Percentiles rank a stretch among this genome's conserved stretches.
Conservation (phyloP, 164 flowering plant genomes). For the Stephania japonica region DNA sequence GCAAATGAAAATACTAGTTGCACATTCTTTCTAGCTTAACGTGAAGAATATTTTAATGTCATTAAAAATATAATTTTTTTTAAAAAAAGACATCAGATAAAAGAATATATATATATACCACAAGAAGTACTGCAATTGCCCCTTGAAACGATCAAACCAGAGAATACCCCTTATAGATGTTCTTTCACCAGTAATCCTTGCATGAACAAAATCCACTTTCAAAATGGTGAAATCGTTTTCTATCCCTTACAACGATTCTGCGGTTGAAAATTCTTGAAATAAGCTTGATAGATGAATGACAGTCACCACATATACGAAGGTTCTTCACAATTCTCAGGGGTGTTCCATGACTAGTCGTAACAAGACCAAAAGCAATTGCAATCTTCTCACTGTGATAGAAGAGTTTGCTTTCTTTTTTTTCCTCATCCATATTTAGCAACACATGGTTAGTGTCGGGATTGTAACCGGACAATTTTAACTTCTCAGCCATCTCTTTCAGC, state of each 20-base stretch:
- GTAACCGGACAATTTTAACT: slow-evolving; percentile 30
- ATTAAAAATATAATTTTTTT: not conserved
- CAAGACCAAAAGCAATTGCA: slow-evolving; percentile 52
- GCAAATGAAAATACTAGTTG: too few relatives aligned
- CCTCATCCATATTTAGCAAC: slow-evolving; percentile 43
- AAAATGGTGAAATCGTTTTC: slow-evolving; percentile 13
- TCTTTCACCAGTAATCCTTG: slow-evolving; percentile 10
- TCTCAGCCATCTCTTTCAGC: slow-evolving; percentile 38
- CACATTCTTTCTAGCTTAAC: not conserved
- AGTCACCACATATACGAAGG: slow-evolving; percentile 51
- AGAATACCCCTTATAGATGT: not conserved
- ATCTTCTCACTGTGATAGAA: slow-evolving; percentile 52
- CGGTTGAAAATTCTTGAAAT: slow-evolving; percentile 11
- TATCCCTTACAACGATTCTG: slow-evolving; percentile 7
- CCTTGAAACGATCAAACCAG: not conserved
- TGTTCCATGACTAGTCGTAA: slow-evolving; percentile 31
- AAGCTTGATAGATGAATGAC: slow-evolving; percentile 34
- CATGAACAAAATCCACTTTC: slow-evolving; percentile 13
- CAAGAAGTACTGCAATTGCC: not conserved
- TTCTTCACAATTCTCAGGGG: slow-evolving; percentile 44
- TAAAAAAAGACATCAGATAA: not conserved
- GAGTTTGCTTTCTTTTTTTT: slow-evolving; percentile 31
- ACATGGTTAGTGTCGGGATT: slow-evolving; percentile 40
- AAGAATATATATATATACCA: not conserved
- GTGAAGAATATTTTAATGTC: not conserved